These are phyloP conservation scores for Stevia rebaudiana DNA, from an alignment of 140 eudicot genomes.

Conservation along the genomic window DNA sequence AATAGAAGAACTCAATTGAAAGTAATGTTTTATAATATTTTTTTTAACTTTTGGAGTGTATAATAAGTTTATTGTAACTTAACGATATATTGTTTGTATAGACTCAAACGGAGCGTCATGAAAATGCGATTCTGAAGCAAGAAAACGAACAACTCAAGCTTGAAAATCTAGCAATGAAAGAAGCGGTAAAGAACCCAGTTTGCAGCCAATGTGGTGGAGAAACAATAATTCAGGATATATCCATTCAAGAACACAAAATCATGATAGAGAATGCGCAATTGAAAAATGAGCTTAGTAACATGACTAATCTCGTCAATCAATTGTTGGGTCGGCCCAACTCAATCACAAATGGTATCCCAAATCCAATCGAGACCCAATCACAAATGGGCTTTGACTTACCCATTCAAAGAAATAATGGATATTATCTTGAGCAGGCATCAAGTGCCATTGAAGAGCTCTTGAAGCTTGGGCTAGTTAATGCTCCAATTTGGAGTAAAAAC, in stretches of 20 bases:
- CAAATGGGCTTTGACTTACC: not conserved
- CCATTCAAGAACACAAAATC: conserved; percentile 28
- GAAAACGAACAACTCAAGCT: conserved; percentile 44
- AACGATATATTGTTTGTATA: too few species aligned
- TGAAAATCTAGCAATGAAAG: conserved; percentile 48
- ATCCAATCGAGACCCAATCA: conserved; percentile 9
- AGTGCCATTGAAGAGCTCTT: conserved; percentile 66
- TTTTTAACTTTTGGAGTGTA: too few species aligned
- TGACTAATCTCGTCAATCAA: conserved; percentile 26
- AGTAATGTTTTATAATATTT: too few species aligned
- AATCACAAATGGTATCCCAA: conserved; percentile 27
- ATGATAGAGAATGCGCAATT: conserved; percentile 47
- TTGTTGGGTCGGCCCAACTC: conserved; percentile 33
- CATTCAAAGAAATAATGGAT: conserved; percentile 4
- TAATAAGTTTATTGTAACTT: too few species aligned
- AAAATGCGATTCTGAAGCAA: conserved; percentile 36
- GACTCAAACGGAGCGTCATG: conserved; percentile 53
- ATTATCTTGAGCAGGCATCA: conserved; percentile 43
- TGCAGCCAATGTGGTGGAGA: conserved; percentile 53
- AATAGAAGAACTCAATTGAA: conserved; percentile 58
- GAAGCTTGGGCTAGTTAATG: conserved; percentile 45
- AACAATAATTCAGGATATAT: conserved; percentile 33
- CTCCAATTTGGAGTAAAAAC: conserved; percentile 49
- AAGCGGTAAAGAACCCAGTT: conserved; percentile 30
- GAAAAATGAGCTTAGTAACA: conserved; percentile 43